Conservation (phyloP, 2,329 filamentous ascomycete genomes). For the Raffaelea albimanens region DNA sequence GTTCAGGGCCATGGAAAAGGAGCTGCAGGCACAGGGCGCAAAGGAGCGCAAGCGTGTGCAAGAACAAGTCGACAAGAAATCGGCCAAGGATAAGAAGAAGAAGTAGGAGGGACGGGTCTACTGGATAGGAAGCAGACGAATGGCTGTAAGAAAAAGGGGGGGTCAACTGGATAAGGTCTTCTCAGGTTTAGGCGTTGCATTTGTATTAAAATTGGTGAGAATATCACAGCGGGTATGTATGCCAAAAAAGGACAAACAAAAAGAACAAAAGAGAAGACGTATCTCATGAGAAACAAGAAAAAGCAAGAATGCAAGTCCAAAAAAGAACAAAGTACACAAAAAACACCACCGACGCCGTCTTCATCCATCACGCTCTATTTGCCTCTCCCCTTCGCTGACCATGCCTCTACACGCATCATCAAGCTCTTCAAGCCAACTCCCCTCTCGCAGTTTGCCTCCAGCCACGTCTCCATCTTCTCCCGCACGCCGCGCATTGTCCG, state of each 20-base stretch:
- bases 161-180: too few species aligned
- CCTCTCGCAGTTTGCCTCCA: conserved; percentile 73
- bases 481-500: conserved; percentile 59
- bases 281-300: conserved; percentile 3
- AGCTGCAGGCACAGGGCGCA: conserved; percentile 58
- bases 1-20: conserved; percentile 56
- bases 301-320: neutral
- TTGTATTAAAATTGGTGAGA: too few species aligned
- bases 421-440: conserved; percentile 64
- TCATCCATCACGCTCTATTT: conserved; percentile 9
- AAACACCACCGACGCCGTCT: neutral
- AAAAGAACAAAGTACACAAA: conserved; percentile 1
- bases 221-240: neutral
- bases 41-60: conserved; percentile 66
- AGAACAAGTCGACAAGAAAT: conserved; percentile 69
- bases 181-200: too few species aligned
- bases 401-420: conserved; percentile 53
- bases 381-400: conserved; percentile 28
- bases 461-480: conserved; percentile 74
- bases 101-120: conserved; percentile 12
- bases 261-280: conserved; percentile 2
- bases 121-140: conserved; percentile 22
- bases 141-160: neutral
- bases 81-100: conserved; percentile 27
- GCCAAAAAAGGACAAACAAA: conserved; percentile 2